Evolutionary conservation across 148 eudicot genomes (phyloP), one percentile per base, ranked within the genome.

Genomic region (Silene uniflora): DNA sequence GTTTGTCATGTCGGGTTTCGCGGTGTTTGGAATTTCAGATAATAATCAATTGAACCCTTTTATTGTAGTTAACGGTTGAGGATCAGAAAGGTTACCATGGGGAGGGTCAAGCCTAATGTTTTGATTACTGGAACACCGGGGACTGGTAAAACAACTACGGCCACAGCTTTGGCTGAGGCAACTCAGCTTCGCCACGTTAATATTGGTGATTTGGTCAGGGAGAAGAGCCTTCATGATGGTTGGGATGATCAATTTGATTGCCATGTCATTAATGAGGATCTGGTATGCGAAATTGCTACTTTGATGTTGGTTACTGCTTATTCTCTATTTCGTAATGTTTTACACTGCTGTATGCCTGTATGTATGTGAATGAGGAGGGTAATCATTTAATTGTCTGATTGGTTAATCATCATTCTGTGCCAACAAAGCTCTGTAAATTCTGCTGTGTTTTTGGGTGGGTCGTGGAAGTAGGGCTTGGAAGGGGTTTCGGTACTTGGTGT

Each of bases 121-220:
- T 80, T 95, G 76, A 77, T 95, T 39, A 92, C 98, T 1, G 97
- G 98, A 22, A 90, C 98, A 21, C 98, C 98, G 24, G 98, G 98
- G 13, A 95, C 98, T 0, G 98, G 98, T 17, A 95, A 95, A 81
- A 92, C 98, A 5, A 92, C 96, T 55, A 86, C 85, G 78, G 73
- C 97, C 27, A 60, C 92, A 32, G 88, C 91, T 64, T 80, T 95
- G 77, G 91, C 96, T 7, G 93, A 88, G 83, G 93, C 93, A 21
- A 78, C 88, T 1, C 79, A 87, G 69, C 83, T 95, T 74, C 85
- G 91, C n/a, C 96, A 90, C 78, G 81, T 95, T 24, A 90, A 88
- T 81, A 75, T 95, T 72, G 92, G 97, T 47, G 97, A 95, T 62
- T 85, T 95, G 42, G 98, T 90, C 7, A 87, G 75, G 78, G 91